Conservation (phyloP, 495 filamentous ascomycete genomes). For the Neurospora tetraspora region DNA sequence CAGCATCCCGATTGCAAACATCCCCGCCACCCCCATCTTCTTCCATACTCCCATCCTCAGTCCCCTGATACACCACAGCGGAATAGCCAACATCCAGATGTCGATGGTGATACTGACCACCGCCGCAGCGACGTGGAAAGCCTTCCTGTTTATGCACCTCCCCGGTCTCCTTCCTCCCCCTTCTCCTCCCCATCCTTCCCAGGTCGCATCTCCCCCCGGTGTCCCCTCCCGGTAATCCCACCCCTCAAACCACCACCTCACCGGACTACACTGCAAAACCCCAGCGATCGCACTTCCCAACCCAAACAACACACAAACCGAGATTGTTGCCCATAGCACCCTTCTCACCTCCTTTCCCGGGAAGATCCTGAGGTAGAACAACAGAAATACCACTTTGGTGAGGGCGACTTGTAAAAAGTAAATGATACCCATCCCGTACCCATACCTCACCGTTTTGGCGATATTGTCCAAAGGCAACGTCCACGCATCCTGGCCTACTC, state of each 20-base stretch:
- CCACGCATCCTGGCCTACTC: neutral
- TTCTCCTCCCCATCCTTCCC: neutral
- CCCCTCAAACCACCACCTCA: neutral
- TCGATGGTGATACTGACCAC: neutral
- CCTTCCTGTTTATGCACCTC: neutral
- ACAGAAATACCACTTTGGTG: neutral
- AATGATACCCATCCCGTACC: neutral
- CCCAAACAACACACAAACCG: neutral
- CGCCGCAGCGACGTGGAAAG: neutral
- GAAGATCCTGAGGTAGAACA: neutral
- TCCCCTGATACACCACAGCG: neutral
- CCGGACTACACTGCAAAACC: neutral
- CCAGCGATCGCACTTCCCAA: neutral
- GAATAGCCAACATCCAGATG: neutral
- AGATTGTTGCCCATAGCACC: neutral
- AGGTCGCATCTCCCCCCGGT: neutral
- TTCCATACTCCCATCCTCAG: neutral
- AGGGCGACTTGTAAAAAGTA: neutral
- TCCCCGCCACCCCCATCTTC: neutral
- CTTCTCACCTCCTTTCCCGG: neutral
- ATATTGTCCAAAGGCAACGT: neutral
- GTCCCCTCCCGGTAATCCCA: neutral
- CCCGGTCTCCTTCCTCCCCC: neutral
- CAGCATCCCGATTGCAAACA: neutral
- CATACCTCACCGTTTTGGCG: neutral